Percentiles rank a stretch among this genome's conserved stretches.
Evolutionary conservation across 352 stramenopile genomes (phyloP).

Genomic region (Phytophthora melonis): DNA sequence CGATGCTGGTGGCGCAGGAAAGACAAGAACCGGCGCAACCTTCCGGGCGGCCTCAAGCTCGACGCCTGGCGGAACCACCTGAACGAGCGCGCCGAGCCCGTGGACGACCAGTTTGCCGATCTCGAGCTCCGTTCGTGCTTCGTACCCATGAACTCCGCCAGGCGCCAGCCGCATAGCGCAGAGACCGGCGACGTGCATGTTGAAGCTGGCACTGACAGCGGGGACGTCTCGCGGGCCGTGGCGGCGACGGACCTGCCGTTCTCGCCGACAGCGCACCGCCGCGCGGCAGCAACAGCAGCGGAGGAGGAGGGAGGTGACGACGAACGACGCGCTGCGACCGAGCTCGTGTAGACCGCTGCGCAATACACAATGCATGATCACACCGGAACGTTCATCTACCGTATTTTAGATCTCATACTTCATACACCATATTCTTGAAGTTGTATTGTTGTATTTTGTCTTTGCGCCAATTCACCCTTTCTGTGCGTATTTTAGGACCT

Average conservation of each 20-base stretch:
- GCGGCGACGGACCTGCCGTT: conserved; percentile 24
- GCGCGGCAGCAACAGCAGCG: neutral
- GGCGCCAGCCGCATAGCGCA: conserved; percentile 19
- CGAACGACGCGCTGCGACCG: neutral
- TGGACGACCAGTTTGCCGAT: conserved; percentile 28
- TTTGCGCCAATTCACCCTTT: no score
- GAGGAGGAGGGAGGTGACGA: neutral
- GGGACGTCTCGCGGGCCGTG: conserved; percentile 21
- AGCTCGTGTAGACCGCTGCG: conserved; percentile 21
- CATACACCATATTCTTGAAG: no score
- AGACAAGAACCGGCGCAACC: conserved; percentile 14
- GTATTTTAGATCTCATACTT: no score
- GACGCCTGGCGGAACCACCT: conserved; percentile 35
- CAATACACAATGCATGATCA: neutral
- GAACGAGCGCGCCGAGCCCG: conserved; percentile 20
- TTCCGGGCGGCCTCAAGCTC: conserved; percentile 29
- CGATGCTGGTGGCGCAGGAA: conserved; percentile 9
- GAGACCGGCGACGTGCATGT: conserved; percentile 27
- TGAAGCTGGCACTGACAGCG: conserved; percentile 8
- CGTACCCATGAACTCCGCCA: conserved; percentile 27
- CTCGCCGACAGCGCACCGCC: conserved; percentile 1
- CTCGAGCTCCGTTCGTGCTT: conserved; percentile 40
- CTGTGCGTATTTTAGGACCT: no score
- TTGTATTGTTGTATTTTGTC: no score
- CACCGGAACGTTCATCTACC: no score